Percentiles rank a stretch among this genome's conserved stretches.
Evolutionary conservation across 2,329 filamentous ascomycete genomes (phyloP).

Genomic region (Lithohypha guttulata): DNA sequence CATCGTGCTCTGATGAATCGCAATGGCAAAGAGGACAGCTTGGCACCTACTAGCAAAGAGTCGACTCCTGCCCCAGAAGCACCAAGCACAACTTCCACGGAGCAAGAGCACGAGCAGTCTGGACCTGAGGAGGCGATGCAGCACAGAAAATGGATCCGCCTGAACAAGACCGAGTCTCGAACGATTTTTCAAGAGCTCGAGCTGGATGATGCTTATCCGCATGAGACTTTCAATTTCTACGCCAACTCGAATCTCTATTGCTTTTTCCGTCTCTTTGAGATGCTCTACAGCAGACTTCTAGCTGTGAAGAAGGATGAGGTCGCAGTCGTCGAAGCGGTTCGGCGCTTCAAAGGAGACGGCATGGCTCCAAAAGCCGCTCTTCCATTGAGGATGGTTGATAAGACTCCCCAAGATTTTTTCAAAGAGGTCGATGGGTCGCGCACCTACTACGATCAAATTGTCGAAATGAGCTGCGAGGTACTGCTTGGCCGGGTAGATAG

Average conservation of each 20-base stretch:
- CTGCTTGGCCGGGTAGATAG: constrained; percentile 75
- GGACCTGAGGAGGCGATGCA: constrained; percentile 38
- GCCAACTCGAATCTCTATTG: constrained; percentile 85
- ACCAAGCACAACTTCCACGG: constrained; percentile 14
- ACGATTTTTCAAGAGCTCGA: constrained; percentile 43
- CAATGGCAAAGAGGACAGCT: constrained; percentile 69
- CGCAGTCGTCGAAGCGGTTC: constrained; percentile 62
- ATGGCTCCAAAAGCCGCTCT: constrained; percentile 60
- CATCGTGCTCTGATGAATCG: constrained; percentile 75
- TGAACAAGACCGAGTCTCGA: constrained; percentile 41
- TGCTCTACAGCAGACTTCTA: constrained; percentile 73
- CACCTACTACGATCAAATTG: constrained; percentile 74
- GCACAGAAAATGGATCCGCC: constrained; percentile 47
- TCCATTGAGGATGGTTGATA: constrained; percentile 73
- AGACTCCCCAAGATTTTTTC: constrained; percentile 66
- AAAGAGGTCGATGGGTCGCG: constrained; percentile 50
- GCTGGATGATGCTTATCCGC: constrained; percentile 67
- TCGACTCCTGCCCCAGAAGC: constrained; percentile 53
- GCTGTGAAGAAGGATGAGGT: constrained; percentile 72
- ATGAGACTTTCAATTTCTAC: constrained; percentile 79
- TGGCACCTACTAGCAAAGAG: constrained; percentile 71
- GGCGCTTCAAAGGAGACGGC: constrained; percentile 47
- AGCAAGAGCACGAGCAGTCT: constrained; percentile 49
- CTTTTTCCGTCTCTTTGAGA: constrained; percentile 88
- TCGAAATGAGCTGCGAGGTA: constrained; percentile 77